Evolutionary conservation across 2,329 filamentous ascomycete genomes (phyloP), one percentile per base, ranked within the genome.

Genomic region (Ophiocordyceps camponoti-leonardi): DNA sequence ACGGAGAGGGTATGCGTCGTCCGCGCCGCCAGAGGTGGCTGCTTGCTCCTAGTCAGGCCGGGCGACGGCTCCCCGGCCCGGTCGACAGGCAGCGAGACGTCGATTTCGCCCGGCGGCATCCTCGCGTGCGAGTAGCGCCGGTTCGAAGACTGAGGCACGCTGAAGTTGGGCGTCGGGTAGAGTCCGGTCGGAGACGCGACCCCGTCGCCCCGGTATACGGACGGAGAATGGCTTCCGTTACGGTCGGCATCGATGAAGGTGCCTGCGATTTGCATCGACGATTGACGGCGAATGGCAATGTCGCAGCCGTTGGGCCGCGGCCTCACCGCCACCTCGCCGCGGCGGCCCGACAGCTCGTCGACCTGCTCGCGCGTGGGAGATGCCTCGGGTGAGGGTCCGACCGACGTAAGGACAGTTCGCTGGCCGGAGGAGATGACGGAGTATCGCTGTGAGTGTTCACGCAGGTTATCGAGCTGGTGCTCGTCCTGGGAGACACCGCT

Each of bases 391-490:
- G 77, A 79, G 1, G 75, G 78, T 28, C 65, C 68, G 18, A 70
- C 67, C 0, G 77, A 79, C 2, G 76, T 79, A 8, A 78, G 54
- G 23, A 75, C 61, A 3, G 77, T 81, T 47, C 73, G 67, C 54
- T 79, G 75, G 7, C 73, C 72, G 6, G 74, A 77, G 2, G 77
- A 81, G 37, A 77, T 65, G 49, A 68, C 73, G 0, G 77, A 81
- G 5, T 77, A 64, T 6, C 77, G 69, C 49, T 77, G 69, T 2
- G 66, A 64, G 54, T 68, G 74, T 42, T 79, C 72, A 26, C 75
- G 66, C 22, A 80, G 59, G 45, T 57, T 72, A 14, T 81, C 75
- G 6, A 80, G 61, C 44, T 75, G 73, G 28, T 67, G 67, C 16
- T 72, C 75, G 47, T 81, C 76, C 14, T 75, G 70, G 0, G 76